Conservation (phyloP, 352 stramenopile genomes). For the Phytopythium boreale region DNA sequence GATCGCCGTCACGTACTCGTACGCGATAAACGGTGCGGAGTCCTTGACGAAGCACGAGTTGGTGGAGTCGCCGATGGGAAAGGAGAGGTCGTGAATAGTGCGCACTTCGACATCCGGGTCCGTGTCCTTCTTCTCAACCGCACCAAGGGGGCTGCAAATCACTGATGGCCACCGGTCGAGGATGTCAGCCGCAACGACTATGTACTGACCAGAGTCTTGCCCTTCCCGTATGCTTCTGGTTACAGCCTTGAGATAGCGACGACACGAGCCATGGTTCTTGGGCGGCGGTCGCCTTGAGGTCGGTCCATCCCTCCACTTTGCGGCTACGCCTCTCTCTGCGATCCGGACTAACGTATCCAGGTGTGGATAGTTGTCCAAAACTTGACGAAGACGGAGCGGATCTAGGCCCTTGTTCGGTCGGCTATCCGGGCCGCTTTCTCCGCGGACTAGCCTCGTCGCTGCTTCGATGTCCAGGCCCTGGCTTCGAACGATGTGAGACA, state of each 20-base stretch:
- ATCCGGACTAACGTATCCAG: background rate
- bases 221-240: conserved; percentile 9
- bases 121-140: conserved; percentile 13
- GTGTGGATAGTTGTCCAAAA: background rate
- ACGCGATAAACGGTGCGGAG: conserved; percentile 7
- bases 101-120: conserved; percentile 7
- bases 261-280: conserved; percentile 11
- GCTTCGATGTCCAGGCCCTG: background rate
- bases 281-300: conserved; percentile 3
- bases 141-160: conserved; percentile 13
- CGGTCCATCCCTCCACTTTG: background rate
- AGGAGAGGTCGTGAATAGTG: conserved; percentile 17
- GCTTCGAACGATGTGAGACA: background rate
- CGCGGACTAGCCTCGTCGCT: background rate
- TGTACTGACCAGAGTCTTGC: conserved; percentile 8
- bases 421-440: background rate
- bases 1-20: conserved; percentile 4
- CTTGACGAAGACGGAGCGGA: background rate
- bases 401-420: background rate
- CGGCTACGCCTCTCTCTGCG: background rate
- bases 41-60: conserved; percentile 9
- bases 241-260: conserved; percentile 1
- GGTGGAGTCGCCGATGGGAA: background rate
- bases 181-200: conserved; percentile 7
- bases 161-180: conserved; percentile 6